A percentile compares a stretch with the other conserved stretches of the same genome.
Conservation (phyloP, 768 basidiomycete species). For the Trametes villosa region DNA sequence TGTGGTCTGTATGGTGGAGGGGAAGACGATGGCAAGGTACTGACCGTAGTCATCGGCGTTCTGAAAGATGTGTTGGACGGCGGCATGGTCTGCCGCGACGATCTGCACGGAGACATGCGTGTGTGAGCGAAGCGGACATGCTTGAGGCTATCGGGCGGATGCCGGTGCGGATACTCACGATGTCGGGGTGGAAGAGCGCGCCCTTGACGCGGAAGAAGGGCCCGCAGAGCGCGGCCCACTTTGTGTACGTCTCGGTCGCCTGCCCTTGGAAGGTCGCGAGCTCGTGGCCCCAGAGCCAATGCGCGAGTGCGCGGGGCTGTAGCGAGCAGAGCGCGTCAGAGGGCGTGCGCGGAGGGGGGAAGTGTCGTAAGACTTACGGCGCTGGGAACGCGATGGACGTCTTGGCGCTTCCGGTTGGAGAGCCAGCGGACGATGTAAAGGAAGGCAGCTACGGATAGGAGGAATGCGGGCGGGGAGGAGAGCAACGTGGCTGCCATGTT, state of each 20-base stretch:
- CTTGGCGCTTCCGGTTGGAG: slow-evolving; percentile 12
- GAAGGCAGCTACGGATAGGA: slow-evolving; percentile 20
- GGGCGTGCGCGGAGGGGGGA: background rate
- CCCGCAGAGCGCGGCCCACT: slow-evolving; percentile 40
- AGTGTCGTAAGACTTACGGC: slow-evolving; percentile 22
- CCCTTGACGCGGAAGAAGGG: slow-evolving; percentile 43
- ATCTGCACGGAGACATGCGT: slow-evolving; percentile 29
- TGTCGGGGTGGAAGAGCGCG: slow-evolving; percentile 43
- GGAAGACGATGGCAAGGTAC: slow-evolving; percentile 7
- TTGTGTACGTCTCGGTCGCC: slow-evolving; percentile 38
- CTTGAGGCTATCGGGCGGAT: background rate
- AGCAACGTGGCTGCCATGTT: slow-evolving; percentile 16
- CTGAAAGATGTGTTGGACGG: slow-evolving; percentile 44
- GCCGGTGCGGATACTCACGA: slow-evolving; percentile 31
- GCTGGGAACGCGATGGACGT: slow-evolving; percentile 24
- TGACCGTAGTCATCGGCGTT: slow-evolving; percentile 39
- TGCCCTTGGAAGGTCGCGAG: slow-evolving; percentile 39
- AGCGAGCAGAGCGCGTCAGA: background rate
- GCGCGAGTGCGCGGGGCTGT: slow-evolving; percentile 23
- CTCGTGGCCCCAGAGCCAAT: slow-evolving; percentile 44
- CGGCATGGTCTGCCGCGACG: slow-evolving; percentile 41
- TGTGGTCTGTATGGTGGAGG: background rate
- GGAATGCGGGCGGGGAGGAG: slow-evolving; percentile 9
- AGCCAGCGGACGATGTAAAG: slow-evolving; percentile 24
- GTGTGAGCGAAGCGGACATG: background rate